These are phyloP conservation scores for Isatis lusitanica DNA, from an alignment of 441 rosid genomes.

Conservation along the genomic window DNA sequence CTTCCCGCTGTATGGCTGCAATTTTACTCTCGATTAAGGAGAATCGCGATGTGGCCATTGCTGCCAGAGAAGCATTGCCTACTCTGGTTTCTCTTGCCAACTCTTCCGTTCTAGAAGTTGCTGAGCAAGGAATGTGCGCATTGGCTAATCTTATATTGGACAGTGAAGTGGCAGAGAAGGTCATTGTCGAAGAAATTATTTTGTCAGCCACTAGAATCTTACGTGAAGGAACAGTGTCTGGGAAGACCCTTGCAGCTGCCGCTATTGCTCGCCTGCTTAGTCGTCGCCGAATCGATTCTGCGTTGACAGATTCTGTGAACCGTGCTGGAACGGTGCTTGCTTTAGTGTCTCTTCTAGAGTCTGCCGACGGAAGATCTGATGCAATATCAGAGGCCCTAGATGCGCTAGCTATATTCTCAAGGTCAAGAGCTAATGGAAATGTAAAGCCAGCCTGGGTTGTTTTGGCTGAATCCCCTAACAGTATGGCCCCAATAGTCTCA, in stretches of 20 bases:
- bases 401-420: constrained; percentile 92
- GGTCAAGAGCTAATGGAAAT: constrained; percentile 62
- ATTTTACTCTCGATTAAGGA: constrained; percentile 91
- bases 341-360: constrained; percentile 87
- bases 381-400: constrained; percentile 86
- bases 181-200: constrained; percentile 76
- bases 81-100: constrained; percentile 71
- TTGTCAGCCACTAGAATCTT: constrained; percentile 90
- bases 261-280: constrained; percentile 91
- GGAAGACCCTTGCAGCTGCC: constrained; percentile 97
- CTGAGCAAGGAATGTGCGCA: constrained; percentile 96
- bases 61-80: constrained; percentile 82
- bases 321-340: constrained; percentile 95
- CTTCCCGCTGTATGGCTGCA: constrained; percentile 84
- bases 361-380: constrained; percentile 66
- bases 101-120: constrained; percentile 81
- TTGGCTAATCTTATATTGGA: constrained; percentile 97
- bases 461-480: constrained; percentile 78
- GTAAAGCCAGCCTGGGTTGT: constrained; percentile 95
- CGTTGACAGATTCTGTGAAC: constrained; percentile 85
- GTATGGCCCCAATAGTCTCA: constrained; percentile 79
- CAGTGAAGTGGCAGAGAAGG: constrained; percentile 77
- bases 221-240: constrained; percentile 89
- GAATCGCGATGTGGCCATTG: constrained; percentile 90
- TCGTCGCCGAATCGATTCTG: constrained; percentile 64